Conservation (phyloP, 805 yeast genomes). For the Spathaspora sp. region DNA sequence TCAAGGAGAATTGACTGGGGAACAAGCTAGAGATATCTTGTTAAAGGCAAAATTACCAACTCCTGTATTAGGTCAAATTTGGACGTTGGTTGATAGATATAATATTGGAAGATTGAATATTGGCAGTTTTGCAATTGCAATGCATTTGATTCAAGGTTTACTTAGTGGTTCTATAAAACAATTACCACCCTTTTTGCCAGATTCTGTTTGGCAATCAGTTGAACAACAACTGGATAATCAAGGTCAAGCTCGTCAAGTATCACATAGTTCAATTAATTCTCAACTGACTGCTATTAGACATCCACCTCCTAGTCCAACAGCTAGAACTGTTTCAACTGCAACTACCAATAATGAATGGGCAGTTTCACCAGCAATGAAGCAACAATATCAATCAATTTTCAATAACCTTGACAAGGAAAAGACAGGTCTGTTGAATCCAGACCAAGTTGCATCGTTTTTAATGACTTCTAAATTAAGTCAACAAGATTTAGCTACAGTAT, state of each 20-base stretch:
- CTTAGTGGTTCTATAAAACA: constrained; percentile 61
- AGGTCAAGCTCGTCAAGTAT: constrained; percentile 20
- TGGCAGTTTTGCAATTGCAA: constrained; percentile 83
- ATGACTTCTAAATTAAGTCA: constrained; percentile 85
- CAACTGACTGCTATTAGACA: constrained; percentile 35
- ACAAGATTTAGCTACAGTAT: constrained; percentile 78
- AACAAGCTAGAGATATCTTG: constrained; percentile 81
- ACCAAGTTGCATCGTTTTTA: constrained; percentile 82
- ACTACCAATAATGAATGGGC: constrained; percentile 52
- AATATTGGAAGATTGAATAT: constrained; percentile 69
- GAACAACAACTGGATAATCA: constrained; percentile 5
- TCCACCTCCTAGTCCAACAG: constrained; percentile 9
- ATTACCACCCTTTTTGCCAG: constrained; percentile 45
- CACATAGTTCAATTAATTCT: constrained; percentile 28
- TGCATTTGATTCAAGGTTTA: constrained; percentile 88
- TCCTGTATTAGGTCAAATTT: constrained; percentile 73
- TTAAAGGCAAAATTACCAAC: constrained; percentile 85
- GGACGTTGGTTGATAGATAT: constrained; percentile 81
- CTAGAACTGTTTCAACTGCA: constrained; percentile 11
- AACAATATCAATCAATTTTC: constrained; percentile 77
- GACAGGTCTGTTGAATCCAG: constrained; percentile 64
- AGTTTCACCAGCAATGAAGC: constrained; percentile 63
- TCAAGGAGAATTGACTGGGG: constrained; percentile 61
- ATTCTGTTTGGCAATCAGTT: constrained; percentile 38
- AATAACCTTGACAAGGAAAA: constrained; percentile 68